Evolutionary conservation across 768 basidiomycete species (phyloP).

Genomic region (Kwoniella sp.): DNA sequence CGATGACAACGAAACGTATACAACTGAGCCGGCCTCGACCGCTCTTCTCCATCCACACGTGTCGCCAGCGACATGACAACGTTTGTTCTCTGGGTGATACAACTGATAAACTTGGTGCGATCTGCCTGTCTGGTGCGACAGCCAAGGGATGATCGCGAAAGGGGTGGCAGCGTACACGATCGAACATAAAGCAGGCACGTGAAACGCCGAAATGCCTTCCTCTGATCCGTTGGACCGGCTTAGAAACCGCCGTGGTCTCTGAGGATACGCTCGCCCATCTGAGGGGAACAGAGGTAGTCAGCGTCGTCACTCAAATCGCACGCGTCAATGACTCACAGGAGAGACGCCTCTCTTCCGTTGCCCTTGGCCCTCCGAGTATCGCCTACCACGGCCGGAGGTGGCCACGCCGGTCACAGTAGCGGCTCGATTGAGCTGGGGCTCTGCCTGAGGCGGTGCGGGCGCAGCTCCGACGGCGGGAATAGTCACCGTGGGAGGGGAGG

Average conservation of each 20-base stretch:
- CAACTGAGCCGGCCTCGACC: too few species aligned
- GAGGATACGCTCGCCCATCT: slow-evolving; percentile 45
- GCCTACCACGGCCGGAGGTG: slow-evolving; percentile 15
- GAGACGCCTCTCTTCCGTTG: slow-evolving; percentile 42
- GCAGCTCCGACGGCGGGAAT: slow-evolving; percentile 2
- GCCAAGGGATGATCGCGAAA: too few species aligned
- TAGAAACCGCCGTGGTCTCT: slow-evolving; percentile 45
- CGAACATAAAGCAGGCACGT: too few species aligned
- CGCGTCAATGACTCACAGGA: slow-evolving; percentile 27
- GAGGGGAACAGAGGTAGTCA: neutral
- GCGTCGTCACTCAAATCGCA: slow-evolving; percentile 1
- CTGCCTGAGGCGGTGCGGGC: slow-evolving; percentile 1
- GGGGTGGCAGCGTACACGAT: too few species aligned
- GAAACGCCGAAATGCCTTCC: neutral
- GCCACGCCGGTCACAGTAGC: slow-evolving; percentile 4
- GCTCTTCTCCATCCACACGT: too few species aligned
- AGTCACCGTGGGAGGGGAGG: slow-evolving; percentile 2
- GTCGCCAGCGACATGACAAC: too few species aligned
- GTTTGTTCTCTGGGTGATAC: too few species aligned
- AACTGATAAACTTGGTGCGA: too few species aligned
- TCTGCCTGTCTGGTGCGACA: too few species aligned
- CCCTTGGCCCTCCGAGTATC: slow-evolving; percentile 29
- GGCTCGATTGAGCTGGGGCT: slow-evolving; percentile 3
- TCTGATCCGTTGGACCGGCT: neutral
- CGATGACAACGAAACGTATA: too few species aligned